phyloP scores from a whole-genome alignment of 177 flowering plant species.

The Vitis hybrid region DNA sequence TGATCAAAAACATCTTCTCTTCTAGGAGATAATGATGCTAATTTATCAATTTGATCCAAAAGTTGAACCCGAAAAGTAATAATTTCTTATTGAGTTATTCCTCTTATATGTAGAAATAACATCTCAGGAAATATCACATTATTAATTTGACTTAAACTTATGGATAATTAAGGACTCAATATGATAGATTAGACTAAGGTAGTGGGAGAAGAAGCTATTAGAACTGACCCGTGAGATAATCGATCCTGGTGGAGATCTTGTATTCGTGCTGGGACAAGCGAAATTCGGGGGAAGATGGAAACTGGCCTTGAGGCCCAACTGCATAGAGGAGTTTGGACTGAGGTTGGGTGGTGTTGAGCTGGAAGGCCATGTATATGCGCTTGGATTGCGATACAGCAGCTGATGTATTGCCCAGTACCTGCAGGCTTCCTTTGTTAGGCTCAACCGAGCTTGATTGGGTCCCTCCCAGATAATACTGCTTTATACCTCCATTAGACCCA shows the following conservation, averaged over 20 bases:
- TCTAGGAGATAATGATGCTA: too few species aligned
- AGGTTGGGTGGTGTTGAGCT: constrained; percentile 42
- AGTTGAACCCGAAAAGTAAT: too few species aligned
- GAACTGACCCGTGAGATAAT: too few species aligned
- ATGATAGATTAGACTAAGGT: too few species aligned
- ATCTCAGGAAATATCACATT: too few species aligned
- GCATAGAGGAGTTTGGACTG: constrained; percentile 40
- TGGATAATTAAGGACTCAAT: too few species aligned
- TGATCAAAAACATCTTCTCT: too few species aligned
- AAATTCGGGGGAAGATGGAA: constrained; percentile 35
- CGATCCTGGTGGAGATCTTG: constrained; percentile 23
- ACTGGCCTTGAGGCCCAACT: constrained; percentile 37
- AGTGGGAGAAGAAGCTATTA: too few species aligned
- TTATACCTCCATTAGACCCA: constrained; percentile 12
- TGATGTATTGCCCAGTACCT: constrained; percentile 24
- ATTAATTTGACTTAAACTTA: too few species aligned
- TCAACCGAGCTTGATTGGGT: constrained; percentile 25
- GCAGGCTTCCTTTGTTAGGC: constrained; percentile 48
- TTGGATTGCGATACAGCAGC: constrained; percentile 25
- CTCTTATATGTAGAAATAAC: too few species aligned
- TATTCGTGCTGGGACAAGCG: constrained; percentile 38
- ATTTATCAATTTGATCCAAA: too few species aligned
- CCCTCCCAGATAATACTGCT: constrained; percentile 51
- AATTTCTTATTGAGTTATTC: too few species aligned
- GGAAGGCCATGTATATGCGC: constrained; percentile 55